Evolutionary conservation across 2,329 filamentous ascomycete genomes (phyloP), one percentile per base, ranked within the genome.

Genomic region (Penicillium sp.): DNA sequence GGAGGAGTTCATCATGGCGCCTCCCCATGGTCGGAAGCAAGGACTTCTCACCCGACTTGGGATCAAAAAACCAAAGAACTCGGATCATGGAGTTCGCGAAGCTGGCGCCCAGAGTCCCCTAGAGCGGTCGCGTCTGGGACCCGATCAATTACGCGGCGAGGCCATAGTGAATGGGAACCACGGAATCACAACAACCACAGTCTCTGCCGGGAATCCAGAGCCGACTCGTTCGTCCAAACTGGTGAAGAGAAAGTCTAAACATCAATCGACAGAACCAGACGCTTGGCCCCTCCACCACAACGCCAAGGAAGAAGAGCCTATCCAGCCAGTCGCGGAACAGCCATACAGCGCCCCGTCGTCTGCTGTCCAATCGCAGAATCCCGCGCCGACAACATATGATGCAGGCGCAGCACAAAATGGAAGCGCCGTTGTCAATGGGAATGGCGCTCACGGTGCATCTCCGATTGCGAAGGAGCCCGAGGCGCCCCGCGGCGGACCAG

Each of bases 71-170:
- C 43, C 69, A 19, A 69, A 69, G 54, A 59, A 64, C 31, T 35
- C 62, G 3, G 63, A 70, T 8, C 67, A 69, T 31, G 56, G 62
- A 17, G 84, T 88, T 21, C 78, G 82, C 33, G 84, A 85, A 38
- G 73, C 77, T 0, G 81, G 82, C 23, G 67, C 73, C 13, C 86
- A 88, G 63, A 87, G 82, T 62, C 82, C 78, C 21, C 76, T 89
- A 1, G 86, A 89, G 70, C 80, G 85, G 33, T 84, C 78, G 61
- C 69, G 76, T n/a, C 76, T 78, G 7, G 81, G 88, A 67, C 77
- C 72, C 17, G 69, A 72, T 29, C 69, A 65, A 31, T 31, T 67
- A 37, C 69, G 67, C 15, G 64, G 61, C 76, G 65, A 65, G 47
- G 46, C 48, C 33, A 51, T 56, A 57, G 53, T 58, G 51, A 61